Conservation (phyloP, 2,329 filamentous ascomycete species). For the Arachnomyces sp. region DNA sequence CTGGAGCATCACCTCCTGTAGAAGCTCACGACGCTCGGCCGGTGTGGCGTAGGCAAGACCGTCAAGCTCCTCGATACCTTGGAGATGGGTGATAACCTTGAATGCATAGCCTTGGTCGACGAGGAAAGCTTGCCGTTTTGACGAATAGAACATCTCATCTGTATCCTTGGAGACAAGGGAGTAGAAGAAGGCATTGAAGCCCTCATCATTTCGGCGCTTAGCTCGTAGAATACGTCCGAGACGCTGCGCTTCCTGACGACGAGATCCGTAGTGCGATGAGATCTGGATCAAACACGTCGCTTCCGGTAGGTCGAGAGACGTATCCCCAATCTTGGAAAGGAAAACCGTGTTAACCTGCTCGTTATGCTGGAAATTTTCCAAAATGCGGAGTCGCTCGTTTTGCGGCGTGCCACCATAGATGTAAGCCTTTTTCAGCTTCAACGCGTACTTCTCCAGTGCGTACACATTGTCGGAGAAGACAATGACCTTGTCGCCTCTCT, state of each 20-base stretch:
- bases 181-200: slow-evolving; percentile 99
- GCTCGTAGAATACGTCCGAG: slow-evolving; percentile 88
- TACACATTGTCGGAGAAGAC: slow-evolving; percentile 98
- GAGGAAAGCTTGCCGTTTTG: slow-evolving; percentile 91
- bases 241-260: slow-evolving; percentile 90
- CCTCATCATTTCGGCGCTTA: slow-evolving; percentile 92
- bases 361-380: slow-evolving; percentile 94
- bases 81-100: slow-evolving; percentile 94
- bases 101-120: slow-evolving; percentile 98
- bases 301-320: slow-evolving; percentile 92
- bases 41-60: slow-evolving; percentile 73
- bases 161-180: slow-evolving; percentile 96
- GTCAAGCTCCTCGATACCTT: slow-evolving; percentile 78
- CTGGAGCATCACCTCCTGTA: slow-evolving; percentile 83
- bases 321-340: slow-evolving; percentile 95
- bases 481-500: slow-evolving; percentile 91
- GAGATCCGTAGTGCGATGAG: slow-evolving; percentile 93
- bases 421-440: slow-evolving; percentile 75
- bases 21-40: slow-evolving; percentile 71
- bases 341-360: slow-evolving; percentile 86
- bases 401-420: slow-evolving; percentile 88
- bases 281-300: slow-evolving; percentile 96
- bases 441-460: slow-evolving; percentile 76
- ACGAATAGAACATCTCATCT: slow-evolving; percentile 95
- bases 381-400: slow-evolving; percentile 72